Evolutionary conservation across 352 stramenopile species (phyloP).

Genomic region (Sclerospora graminicola): DNA sequence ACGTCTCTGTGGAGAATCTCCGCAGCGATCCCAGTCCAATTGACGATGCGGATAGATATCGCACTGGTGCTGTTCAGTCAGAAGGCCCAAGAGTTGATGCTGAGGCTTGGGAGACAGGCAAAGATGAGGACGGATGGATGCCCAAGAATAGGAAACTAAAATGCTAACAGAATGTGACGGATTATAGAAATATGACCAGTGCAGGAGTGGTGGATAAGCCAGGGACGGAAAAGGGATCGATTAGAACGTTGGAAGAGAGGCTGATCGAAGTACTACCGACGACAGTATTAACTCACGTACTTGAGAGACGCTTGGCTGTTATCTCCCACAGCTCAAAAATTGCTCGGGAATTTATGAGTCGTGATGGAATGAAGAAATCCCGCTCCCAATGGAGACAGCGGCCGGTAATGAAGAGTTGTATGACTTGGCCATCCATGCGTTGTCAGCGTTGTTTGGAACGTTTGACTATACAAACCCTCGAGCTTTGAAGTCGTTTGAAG

Average conservation of each 20-base stretch:
- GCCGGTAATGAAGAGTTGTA: conserved; percentile 54
- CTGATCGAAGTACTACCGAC: conserved; percentile 65
- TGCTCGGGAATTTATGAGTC: conserved; percentile 42
- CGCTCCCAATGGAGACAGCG: conserved; percentile 24
- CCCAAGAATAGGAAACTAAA: no score
- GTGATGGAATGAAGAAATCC: conserved; percentile 30
- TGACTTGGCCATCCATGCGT: conserved; percentile 72
- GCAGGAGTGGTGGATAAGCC: conserved; percentile 62
- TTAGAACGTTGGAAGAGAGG: conserved; percentile 74
- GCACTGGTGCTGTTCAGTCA: no score
- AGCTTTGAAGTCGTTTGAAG: conserved; percentile 68
- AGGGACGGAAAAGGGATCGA: conserved; percentile 61
- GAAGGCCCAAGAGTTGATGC: no score
- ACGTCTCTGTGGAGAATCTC: conserved; percentile 3
- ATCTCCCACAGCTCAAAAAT: conserved; percentile 68
- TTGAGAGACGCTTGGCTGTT: conserved; percentile 76
- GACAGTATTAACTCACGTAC: conserved; percentile 60
- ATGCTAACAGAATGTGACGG: conserved; percentile 68
- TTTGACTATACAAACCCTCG: conserved; percentile 72
- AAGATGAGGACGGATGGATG: no score
- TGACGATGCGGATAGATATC: no score
- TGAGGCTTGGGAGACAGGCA: no score
- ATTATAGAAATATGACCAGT: conserved; percentile 75
- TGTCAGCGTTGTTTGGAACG: conserved; percentile 52
- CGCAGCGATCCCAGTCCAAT: no score